Conservation (phyloP, 1,284 basidiomycete species). For the Sphaerobolus stellatus region DNA sequence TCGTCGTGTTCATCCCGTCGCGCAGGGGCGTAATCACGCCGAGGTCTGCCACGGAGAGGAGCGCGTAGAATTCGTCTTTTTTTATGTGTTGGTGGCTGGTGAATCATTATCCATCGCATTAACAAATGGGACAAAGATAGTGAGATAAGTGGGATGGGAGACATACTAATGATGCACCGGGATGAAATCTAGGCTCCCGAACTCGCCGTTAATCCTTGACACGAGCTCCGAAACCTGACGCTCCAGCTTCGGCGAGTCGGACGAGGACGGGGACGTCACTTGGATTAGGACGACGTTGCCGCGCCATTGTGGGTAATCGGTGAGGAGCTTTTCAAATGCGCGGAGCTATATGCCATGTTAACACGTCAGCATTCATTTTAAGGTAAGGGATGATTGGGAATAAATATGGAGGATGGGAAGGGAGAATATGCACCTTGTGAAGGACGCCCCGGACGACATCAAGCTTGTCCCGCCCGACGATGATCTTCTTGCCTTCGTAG, state of each 20-base stretch:
- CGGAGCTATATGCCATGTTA: slow-evolving; percentile 77
- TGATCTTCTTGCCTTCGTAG: slow-evolving; percentile 98
- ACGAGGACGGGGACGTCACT: slow-evolving; percentile 93
- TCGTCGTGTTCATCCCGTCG: slow-evolving; percentile 99
- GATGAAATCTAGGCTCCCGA: slow-evolving; percentile 93
- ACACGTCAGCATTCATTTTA: too few relatives aligned
- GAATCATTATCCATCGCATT: too few relatives aligned
- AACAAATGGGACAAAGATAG: neutral
- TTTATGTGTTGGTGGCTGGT: slow-evolving; percentile 93
- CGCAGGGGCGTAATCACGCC: slow-evolving; percentile 94
- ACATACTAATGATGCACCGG: slow-evolving; percentile 98
- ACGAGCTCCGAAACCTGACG: slow-evolving; percentile 93
- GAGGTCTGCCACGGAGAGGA: slow-evolving; percentile 93
- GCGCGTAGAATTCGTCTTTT: slow-evolving; percentile 96
- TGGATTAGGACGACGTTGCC: slow-evolving; percentile 74
- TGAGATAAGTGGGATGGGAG: neutral
- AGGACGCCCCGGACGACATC: slow-evolving; percentile 97
- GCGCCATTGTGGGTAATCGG: slow-evolving; percentile 95
- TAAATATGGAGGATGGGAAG: slow-evolving; percentile 1
- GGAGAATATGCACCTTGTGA: slow-evolving; percentile 69
- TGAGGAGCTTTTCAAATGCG: slow-evolving; percentile 93
- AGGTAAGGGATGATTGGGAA: slow-evolving; percentile 3
- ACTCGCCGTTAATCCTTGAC: slow-evolving; percentile 95
- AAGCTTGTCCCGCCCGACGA: slow-evolving; percentile 97
- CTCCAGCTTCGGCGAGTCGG: slow-evolving; percentile 93